phyloP scores from a whole-genome alignment of 257 asterid genomes.

The Rhazya stricta region DNA sequence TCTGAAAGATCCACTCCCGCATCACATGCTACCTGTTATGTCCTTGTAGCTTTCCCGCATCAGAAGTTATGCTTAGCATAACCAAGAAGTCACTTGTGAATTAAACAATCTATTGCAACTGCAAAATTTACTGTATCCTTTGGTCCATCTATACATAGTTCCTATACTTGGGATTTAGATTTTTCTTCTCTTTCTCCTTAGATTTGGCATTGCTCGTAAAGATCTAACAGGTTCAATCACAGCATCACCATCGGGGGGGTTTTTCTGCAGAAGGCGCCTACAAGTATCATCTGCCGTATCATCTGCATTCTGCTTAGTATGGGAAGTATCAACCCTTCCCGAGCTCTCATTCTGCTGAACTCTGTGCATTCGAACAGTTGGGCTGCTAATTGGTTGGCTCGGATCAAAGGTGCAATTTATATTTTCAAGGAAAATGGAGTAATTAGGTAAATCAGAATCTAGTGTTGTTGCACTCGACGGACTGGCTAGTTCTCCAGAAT shows the following conservation, averaged over 20 bases:
- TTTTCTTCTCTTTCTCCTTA: slow-evolving; percentile 52
- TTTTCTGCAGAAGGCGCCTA: slow-evolving; percentile 9
- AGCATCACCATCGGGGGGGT: slow-evolving; percentile 20
- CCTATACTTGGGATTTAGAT: background rate
- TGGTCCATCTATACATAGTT: background rate
- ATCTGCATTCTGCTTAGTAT: slow-evolving; percentile 14
- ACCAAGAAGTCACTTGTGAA: background rate
- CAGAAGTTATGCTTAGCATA: background rate
- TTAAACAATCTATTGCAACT: too few species aligned
- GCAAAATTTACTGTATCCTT: background rate
- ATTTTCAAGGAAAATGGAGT: slow-evolving; percentile 20
- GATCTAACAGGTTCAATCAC: slow-evolving; percentile 13
- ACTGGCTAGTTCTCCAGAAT: slow-evolving; percentile 21
- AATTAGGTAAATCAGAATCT: slow-evolving; percentile 12
- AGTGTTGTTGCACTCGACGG: slow-evolving; percentile 12
- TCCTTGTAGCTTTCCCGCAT: too few species aligned
- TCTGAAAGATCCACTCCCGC: too few species aligned
- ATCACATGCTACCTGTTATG: too few species aligned
- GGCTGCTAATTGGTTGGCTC: slow-evolving; percentile 6
- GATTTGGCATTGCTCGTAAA: slow-evolving; percentile 81
- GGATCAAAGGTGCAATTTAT: slow-evolving; percentile 16
- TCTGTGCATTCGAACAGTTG: slow-evolving; percentile 2
- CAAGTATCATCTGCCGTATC: slow-evolving; percentile 2
- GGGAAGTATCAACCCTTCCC: slow-evolving; percentile 15
- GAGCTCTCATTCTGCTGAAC: background rate